These are phyloP conservation scores for Rhynchospora pubera DNA, from an alignment of 176 grass and related monocot species.

Conservation along the genomic window DNA sequence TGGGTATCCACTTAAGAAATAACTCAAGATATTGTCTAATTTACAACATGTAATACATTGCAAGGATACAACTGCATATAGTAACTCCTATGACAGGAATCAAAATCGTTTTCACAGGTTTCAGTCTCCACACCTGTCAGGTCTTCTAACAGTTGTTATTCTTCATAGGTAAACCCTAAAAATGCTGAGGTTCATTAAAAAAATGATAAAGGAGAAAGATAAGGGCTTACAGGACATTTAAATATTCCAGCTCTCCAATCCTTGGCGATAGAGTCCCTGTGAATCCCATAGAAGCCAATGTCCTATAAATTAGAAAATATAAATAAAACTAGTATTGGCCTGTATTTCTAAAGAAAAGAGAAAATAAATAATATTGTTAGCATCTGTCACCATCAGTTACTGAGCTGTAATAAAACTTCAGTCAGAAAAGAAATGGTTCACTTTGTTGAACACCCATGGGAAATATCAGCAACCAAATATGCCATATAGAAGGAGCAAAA, in stretches of 20 bases:
- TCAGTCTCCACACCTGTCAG: neutral
- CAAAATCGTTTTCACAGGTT: neutral
- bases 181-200: neutral
- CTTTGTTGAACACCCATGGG: neutral
- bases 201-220: neutral
- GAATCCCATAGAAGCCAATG: conserved; percentile 91
- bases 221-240: conserved; percentile 81
- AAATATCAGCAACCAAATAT: neutral
- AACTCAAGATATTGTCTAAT: neutral
- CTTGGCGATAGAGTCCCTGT: conserved; percentile 73
- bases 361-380: neutral
- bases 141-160: neutral
- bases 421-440: neutral
- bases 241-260: conserved; percentile 77
- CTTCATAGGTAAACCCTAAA: neutral
- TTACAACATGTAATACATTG: neutral
- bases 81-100: neutral
- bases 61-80: neutral
- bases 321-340: neutral
- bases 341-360: neutral
- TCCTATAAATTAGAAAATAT: conserved; percentile 35
- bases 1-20: neutral
- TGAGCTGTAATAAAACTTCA: neutral
- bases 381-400: neutral
- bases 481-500: neutral